Evolutionary conservation across 176 grass and related monocot genomes (phyloP).

Genomic region (Zoysia japonica): DNA sequence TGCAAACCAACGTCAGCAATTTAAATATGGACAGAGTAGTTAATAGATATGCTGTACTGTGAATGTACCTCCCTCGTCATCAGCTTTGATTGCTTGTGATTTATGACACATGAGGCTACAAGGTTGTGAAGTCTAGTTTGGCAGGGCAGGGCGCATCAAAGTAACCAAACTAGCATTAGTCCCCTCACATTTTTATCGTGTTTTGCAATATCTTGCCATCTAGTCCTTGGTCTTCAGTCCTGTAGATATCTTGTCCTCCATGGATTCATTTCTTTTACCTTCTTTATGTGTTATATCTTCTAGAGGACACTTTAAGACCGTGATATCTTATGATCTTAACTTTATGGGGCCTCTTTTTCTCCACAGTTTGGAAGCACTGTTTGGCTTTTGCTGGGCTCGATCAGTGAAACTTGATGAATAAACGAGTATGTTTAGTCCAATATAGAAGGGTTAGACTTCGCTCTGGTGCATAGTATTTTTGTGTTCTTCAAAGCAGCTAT

Average conservation of each 20-base stretch:
- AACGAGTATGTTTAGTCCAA: neutral
- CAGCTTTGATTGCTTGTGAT: neutral
- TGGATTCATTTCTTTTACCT: neutral
- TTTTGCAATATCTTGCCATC: slow-evolving; percentile 1
- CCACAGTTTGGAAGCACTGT: neutral
- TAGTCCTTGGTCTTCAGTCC: neutral
- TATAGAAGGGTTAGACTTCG: neutral
- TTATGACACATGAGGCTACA: neutral
- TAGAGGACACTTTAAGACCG: neutral
- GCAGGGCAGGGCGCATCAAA: neutral
- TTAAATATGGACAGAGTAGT: no score
- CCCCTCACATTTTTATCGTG: neutral
- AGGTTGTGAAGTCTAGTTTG: neutral
- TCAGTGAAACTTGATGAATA: neutral
- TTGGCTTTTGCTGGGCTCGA: neutral
- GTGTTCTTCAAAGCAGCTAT: neutral
- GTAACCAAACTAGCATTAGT: slow-evolving; percentile 19
- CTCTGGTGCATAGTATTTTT: slow-evolving; percentile 4
- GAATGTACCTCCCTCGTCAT: neutral
- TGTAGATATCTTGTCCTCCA: neutral
- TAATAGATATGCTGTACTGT: neutral
- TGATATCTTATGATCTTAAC: neutral
- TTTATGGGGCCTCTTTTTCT: neutral
- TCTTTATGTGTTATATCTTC: neutral
- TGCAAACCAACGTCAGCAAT: no score